Percentiles rank a stretch among this genome's conserved stretches.
These are phyloP conservation scores for Cytospora piceicola DNA, from an alignment of 2,329 filamentous ascomycete genomes.

Conservation along the genomic window DNA sequence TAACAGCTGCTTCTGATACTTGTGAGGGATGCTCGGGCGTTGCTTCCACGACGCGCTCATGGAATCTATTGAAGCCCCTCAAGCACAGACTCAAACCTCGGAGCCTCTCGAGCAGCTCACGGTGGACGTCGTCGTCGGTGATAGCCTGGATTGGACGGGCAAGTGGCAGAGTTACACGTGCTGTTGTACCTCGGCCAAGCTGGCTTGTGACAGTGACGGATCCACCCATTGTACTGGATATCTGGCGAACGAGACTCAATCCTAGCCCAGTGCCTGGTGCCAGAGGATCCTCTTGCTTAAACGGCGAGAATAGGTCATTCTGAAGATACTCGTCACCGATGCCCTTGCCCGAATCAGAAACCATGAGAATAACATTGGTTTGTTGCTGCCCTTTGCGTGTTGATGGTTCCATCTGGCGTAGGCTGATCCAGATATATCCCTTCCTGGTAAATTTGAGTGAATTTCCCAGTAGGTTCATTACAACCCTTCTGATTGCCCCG, in stretches of 20 bases:
- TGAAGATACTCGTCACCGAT: conserved; percentile 66
- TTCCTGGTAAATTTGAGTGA: conserved; percentile 55
- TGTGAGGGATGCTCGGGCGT: background rate
- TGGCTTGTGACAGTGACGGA: conserved; percentile 60
- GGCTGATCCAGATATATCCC: conserved; percentile 32
- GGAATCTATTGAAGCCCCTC: conserved; percentile 6
- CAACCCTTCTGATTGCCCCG: conserved; percentile 51
- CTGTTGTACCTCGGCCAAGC: conserved; percentile 39
- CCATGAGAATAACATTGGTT: conserved; percentile 45
- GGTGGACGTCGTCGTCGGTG: background rate
- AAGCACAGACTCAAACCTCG: conserved; percentile 12
- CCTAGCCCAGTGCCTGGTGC: conserved; percentile 67
- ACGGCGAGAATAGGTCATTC: conserved; percentile 64
- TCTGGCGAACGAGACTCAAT: conserved; percentile 64
- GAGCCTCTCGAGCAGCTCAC: background rate
- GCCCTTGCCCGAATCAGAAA: conserved; percentile 68
- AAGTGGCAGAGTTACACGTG: conserved; percentile 32
- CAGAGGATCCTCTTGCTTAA: conserved; percentile 65
- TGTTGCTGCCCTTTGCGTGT: background rate
- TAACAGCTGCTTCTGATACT: conserved; percentile 9
- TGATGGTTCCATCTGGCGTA: conserved; percentile 26
- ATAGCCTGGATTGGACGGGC: background rate
- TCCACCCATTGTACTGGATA: conserved; percentile 62
- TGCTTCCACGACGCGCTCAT: conserved; percentile 7
- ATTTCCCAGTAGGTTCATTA: conserved; percentile 61